Evolutionary conservation across 2,329 filamentous ascomycete species (phyloP).

Genomic region (Ophiocordyceps camponoti-leonardi): DNA sequence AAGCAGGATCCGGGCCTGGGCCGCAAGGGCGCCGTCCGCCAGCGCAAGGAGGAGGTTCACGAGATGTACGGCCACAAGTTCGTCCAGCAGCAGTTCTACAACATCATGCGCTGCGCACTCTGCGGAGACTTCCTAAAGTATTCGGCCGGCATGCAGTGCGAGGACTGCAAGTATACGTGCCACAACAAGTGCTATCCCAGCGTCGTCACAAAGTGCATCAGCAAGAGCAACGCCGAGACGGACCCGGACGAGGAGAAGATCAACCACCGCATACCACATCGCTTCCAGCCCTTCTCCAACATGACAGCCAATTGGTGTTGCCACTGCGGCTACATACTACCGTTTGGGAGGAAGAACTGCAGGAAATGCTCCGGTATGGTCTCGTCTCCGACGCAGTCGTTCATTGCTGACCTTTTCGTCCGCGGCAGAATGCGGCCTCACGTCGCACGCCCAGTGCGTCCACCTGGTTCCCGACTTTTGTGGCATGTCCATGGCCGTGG

Average conservation of each 20-base stretch:
- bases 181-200: conserved; percentile 94
- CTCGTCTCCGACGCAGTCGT: not conserved
- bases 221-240: conserved; percentile 95
- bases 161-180: conserved; percentile 98
- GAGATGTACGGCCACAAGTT: conserved; percentile 99
- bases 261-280: conserved; percentile 96
- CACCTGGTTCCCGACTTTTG: conserved; percentile 97
- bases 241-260: conserved; percentile 99
- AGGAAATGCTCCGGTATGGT: conserved; percentile 69
- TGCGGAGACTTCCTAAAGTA: conserved; percentile 98
- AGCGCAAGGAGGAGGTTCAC: conserved; percentile 94
- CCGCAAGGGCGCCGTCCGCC: conserved; percentile 87
- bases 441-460: conserved; percentile 77
- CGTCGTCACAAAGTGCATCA: conserved; percentile 98
- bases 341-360: conserved; percentile 87
- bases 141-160: conserved; percentile 96
- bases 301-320: conserved; percentile 99
- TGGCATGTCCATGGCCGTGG: conserved; percentile 96
- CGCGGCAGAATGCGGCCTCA: conserved; percentile 65
- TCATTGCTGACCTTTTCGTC: not conserved
- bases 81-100: conserved; percentile 96
- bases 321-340: conserved; percentile 90
- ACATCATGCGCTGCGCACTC: conserved; percentile 97
- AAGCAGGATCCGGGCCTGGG: conserved; percentile 80
- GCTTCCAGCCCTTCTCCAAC: conserved; percentile 92